Base-by-base conservation (phyloP, 768 basidiomycete species). In the Tubosaeta brunneosetosa region DNA sequence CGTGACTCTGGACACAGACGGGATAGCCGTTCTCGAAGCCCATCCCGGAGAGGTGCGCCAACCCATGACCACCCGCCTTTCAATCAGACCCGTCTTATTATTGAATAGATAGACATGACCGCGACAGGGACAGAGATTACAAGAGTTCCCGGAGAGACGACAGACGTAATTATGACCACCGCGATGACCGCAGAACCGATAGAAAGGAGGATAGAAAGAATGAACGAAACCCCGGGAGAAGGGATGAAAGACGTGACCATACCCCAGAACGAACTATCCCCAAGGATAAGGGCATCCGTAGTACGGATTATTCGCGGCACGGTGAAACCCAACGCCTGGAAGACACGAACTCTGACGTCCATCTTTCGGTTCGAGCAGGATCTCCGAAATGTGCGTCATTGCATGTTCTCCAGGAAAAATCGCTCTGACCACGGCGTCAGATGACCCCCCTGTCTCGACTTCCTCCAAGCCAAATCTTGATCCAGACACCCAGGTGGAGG, bases 401-500 rank as follows among this genome's bases (percentile, higher is more conserved):
- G n/a, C 31, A 27, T 40, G 4, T 16, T 44, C 22, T 27, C 16
- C 19, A 14, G 36, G 3, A 27, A 43, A 16, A 25, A 7, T 19
- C 17, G 38, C 38, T 57, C 19, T 55, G 27, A 25, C 9, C 33
- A 2, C 27, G 37, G 40, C 27, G 9, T 13, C 32, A 62, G 64
- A 44, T 16, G 50, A 53, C 45, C 22, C 25, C 42, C 22, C 57
- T 46, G 56, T 13, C 3, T 32, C 57, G 9, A 42, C 46, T 17
- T 34, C 52, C 22, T 61, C 63, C n/a, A 62, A 65, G 49, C 70
- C 68, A 26, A 73, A 72, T 53, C 66, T 71, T 50, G 76, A 80
- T 55, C 66, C 73, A 51, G 74, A 78, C 53, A 66, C 72, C 46
- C 66, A 71, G 41, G 72, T 70, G 13, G 83, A 85, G 53, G 80